Evolutionary conservation across 2,329 filamentous ascomycete genomes (phyloP), one percentile per base, ranked within the genome.

Genomic region (Gremmenia infestans): DNA sequence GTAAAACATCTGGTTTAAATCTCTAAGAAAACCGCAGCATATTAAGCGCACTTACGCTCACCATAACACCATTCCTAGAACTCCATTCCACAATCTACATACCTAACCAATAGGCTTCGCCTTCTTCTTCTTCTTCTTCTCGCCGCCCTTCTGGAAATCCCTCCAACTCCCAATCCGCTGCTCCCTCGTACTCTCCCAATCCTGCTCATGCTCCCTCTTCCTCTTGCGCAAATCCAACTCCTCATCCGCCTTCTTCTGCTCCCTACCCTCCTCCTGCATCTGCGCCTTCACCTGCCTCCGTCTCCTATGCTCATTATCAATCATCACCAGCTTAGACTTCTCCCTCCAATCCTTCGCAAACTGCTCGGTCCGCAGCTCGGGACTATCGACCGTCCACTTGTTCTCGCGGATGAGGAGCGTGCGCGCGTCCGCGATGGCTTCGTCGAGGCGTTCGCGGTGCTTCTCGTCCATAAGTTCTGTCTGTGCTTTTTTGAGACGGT

Each of bases 401-500:
- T 91, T 87, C 72, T 97, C 92, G 63, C 94, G 88, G 69, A 99
- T 94, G 55, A 97, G 79, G 43, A 99, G 82, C 83, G 94, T 93
- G 67, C 94, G 91, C 49, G 94, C 94, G 72, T 99, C 94, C 39
- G 93, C 89, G 65, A 97, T 97, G 65, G 90, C 89, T 74, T 97
- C 94, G 76, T 99, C 94, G 1, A 99, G 85, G 37, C 84, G 82
- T 60, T 81, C 83, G 58, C 94, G 91, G 70, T 90, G 82, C 75
- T 97, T 97, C 77, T 97, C 93, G 72, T 99, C 94, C 77, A 96
- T 87, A 4, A 99, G 82, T 66, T 90, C 84, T 2, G 86, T 88
- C 70, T 97, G 91, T 0, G 94, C 94, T 74, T 97, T 97, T 69
- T 96, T 96, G 28, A 99, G 81, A 9, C 93, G 86, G 74, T 99